These are phyloP conservation scores for Fusarium torulosum DNA, from an alignment of 2,329 filamentous ascomycete genomes.

Conservation along the genomic window DNA sequence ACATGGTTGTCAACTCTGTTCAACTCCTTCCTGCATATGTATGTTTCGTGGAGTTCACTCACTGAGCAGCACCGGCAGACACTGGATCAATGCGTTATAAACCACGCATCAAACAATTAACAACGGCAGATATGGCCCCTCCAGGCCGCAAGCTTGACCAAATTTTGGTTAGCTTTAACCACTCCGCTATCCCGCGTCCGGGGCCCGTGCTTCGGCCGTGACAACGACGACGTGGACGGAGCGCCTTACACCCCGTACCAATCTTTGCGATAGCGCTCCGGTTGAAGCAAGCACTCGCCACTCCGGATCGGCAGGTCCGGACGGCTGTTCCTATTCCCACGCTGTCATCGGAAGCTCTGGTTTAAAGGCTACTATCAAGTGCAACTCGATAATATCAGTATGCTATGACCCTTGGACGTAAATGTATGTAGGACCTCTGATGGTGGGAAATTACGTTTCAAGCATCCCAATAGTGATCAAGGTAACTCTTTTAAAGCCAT, in stretches of 20 bases:
- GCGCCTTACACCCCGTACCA: conserved; percentile 14
- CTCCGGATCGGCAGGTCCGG: conserved; percentile 28
- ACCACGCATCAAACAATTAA: not conserved
- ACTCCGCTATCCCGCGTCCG: conserved; percentile 9
- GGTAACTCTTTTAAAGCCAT: not conserved
- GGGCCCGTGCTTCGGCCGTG: conserved; percentile 15
- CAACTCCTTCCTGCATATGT: no score
- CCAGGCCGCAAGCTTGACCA: conserved; percentile 2
- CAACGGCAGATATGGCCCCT: not conserved
- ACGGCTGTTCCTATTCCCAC: not conserved
- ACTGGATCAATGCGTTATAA: conserved; percentile 11
- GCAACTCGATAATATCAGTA: conserved; percentile 14
- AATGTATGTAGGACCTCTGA: not conserved
- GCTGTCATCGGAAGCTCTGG: not conserved
- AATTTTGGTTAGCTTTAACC: conserved; percentile 1
- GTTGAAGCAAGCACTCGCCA: conserved; percentile 10
- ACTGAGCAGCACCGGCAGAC: not conserved
- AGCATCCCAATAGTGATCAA: no score
- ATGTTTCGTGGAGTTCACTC: not conserved
- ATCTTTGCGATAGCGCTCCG: conserved; percentile 15
- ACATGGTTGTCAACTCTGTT: not conserved
- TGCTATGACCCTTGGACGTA: conserved; percentile 15
- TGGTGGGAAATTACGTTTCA: not conserved
- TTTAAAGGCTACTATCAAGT: not conserved
- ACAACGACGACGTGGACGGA: conserved; percentile 14